phyloP scores from a whole-genome alignment of 164 flowering plant species.

The Chimonanthus salicifolius region DNA sequence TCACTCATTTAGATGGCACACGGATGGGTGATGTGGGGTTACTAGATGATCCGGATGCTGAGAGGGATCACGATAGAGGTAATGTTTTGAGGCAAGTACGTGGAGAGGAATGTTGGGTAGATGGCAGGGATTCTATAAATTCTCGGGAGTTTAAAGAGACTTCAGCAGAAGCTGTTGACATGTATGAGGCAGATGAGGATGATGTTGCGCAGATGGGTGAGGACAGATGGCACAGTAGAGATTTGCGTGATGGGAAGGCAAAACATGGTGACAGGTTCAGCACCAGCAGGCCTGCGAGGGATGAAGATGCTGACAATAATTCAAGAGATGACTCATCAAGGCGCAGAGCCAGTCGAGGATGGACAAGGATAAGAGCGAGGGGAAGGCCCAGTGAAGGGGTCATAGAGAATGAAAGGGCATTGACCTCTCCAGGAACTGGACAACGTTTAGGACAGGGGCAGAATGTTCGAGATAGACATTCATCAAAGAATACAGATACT shows the following conservation, averaged over 20 bases:
- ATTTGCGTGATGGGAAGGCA: slow-evolving; percentile 42
- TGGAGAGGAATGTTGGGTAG: slow-evolving; percentile 41
- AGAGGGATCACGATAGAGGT: slow-evolving; percentile 48
- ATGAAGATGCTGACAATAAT: slow-evolving; percentile 56
- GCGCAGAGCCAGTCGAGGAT: slow-evolving; percentile 48
- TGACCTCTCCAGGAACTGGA: slow-evolving; percentile 51
- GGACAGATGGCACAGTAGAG: slow-evolving; percentile 40
- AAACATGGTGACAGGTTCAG: slow-evolving; percentile 32
- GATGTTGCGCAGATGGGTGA: slow-evolving; percentile 28
- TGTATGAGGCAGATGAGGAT: slow-evolving; percentile 34
- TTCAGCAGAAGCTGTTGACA: slow-evolving; percentile 33
- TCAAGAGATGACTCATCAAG: slow-evolving; percentile 60
- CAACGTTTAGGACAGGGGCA: slow-evolving; percentile 45
- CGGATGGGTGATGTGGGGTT: slow-evolving; percentile 37
- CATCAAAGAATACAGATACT: slow-evolving; percentile 33
- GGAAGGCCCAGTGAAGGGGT: slow-evolving; percentile 51
- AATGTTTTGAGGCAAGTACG: slow-evolving; percentile 15
- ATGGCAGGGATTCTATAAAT: slow-evolving; percentile 29
- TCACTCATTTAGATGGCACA: slow-evolving; percentile 41
- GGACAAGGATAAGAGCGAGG: slow-evolving; percentile 49
- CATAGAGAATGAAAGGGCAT: slow-evolving; percentile 44
- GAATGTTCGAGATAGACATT: slow-evolving; percentile 42
- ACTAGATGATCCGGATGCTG: slow-evolving; percentile 35
- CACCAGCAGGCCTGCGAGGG: slow-evolving; percentile 24
- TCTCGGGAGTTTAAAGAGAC: slow-evolving; percentile 22